Conservation (phyloP, 495 filamentous ascomycete genomes). For the Talaromyces trachyspermus region DNA sequence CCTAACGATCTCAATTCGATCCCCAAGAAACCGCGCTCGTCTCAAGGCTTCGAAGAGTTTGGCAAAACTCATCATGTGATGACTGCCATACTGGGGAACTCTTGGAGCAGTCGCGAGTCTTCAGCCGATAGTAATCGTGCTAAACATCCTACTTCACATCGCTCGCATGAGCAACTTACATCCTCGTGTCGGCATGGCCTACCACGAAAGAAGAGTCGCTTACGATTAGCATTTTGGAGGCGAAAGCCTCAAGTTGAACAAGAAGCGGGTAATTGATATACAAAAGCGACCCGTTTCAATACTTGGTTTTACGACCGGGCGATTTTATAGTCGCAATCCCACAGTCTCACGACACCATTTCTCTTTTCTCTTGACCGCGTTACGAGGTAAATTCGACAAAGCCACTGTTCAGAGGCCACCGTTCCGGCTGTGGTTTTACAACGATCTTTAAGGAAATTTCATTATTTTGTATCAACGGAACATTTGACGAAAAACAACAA, state of each 20-base stretch:
- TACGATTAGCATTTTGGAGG: slow-evolving; percentile 41
- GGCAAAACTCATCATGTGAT: slow-evolving; percentile 21
- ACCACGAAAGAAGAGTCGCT: slow-evolving; percentile 34
- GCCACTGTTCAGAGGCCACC: too few species aligned
- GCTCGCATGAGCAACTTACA: slow-evolving; percentile 1
- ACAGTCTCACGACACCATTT: too few species aligned
- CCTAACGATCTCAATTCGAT: slow-evolving; percentile 15
- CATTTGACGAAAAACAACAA: neutral
- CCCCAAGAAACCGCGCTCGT: slow-evolving; percentile 14
- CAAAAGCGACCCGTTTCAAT: too few species aligned
- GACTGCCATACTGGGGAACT: slow-evolving; percentile 16
- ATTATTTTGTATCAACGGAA: neutral
- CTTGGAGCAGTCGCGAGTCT: slow-evolving; percentile 19
- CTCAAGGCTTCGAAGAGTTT: slow-evolving; percentile 18
- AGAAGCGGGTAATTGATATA: too few species aligned
- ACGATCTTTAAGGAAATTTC: too few species aligned
- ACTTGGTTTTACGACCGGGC: too few species aligned
- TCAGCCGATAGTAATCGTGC: neutral
- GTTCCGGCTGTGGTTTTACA: too few species aligned
- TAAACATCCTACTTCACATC: neutral
- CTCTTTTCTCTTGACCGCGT: too few species aligned
- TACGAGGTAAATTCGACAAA: too few species aligned
- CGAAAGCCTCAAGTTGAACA: slow-evolving; percentile 15
- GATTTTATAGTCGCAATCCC: too few species aligned
- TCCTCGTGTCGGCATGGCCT: slow-evolving; percentile 9